phyloP scores from a whole-genome alignment of 2,329 filamentous ascomycete genomes.

The Thelonectria blattea region DNA sequence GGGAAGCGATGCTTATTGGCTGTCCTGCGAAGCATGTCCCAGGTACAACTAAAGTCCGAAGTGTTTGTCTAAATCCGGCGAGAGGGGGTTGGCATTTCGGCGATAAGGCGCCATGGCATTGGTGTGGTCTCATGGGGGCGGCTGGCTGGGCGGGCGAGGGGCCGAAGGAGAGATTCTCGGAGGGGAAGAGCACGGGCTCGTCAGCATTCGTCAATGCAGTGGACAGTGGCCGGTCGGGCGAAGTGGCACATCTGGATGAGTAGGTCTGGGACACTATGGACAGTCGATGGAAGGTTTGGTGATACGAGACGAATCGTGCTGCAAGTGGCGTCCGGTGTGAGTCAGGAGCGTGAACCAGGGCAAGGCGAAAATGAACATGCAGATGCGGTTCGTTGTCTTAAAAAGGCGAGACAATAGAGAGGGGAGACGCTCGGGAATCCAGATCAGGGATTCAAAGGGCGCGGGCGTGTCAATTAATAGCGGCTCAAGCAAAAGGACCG shows the following conservation, averaged over 20 bases:
- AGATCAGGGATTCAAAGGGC: constrained; percentile 27
- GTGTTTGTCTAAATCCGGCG: constrained; percentile 32
- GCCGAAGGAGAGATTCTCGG: constrained; percentile 9
- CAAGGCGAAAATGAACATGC: neutral
- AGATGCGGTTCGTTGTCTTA: neutral
- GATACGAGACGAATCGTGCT: neutral
- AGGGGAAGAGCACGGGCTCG: constrained; percentile 9
- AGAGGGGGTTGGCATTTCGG: constrained; percentile 18
- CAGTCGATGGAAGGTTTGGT: neutral
- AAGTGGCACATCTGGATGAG: neutral
- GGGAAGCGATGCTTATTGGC: neutral
- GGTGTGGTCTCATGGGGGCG: constrained; percentile 23
- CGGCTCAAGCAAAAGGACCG: constrained; percentile 16
- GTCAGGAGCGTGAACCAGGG: neutral
- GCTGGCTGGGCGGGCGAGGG: constrained; percentile 1
- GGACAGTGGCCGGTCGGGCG: neutral
- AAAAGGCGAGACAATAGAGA: constrained; percentile 8
- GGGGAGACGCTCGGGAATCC: constrained; percentile 18
- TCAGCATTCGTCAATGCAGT: constrained; percentile 10
- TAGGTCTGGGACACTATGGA: too few species aligned
- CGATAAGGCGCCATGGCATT: constrained; percentile 20
- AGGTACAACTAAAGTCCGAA: constrained; percentile 31
- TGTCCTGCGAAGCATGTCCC: constrained; percentile 4
- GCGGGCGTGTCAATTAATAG: constrained; percentile 35
- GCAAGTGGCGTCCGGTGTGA: neutral